Conservation (phyloP, 1,284 basidiomycete genomes). For the Cerrena zonata region DNA sequence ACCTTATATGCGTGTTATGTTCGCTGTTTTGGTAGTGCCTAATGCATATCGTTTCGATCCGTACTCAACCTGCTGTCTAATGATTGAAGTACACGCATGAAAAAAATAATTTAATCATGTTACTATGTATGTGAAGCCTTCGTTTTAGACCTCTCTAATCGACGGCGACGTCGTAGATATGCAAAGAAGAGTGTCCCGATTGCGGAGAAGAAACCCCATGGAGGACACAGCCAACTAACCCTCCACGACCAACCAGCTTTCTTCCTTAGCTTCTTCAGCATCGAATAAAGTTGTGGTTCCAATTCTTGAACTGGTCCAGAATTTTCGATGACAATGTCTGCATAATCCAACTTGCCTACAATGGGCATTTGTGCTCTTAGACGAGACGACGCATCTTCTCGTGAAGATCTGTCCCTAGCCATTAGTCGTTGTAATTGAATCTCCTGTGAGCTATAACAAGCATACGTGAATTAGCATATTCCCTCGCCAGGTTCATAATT, state of each 20-base stretch:
- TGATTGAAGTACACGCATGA: no score
- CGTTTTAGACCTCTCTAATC: not conserved
- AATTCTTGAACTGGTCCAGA: conserved; percentile 71
- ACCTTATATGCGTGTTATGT: not conserved
- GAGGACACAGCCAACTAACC: conserved; percentile 80
- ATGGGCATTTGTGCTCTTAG: conserved; percentile 82
- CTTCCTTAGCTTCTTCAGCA: conserved; percentile 54
- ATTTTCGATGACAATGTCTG: conserved; percentile 87
- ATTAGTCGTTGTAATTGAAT: conserved; percentile 80
- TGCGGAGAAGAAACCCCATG: conserved; percentile 51
- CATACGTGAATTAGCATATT: not conserved
- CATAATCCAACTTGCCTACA: conserved; percentile 73
- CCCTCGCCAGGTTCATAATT: no score
- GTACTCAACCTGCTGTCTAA: not conserved
- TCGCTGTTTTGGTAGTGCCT: not conserved
- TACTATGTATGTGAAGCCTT: no score
- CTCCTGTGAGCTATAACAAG: conserved; percentile 51
- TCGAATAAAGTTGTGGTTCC: conserved; percentile 59
- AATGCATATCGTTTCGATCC: conserved; percentile 1
- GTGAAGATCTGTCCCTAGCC: conserved; percentile 55
- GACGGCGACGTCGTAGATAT: not conserved
- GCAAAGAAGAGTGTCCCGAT: conserved; percentile 22
- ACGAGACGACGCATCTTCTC: conserved; percentile 64
- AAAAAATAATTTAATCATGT: no score
- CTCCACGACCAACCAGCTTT: conserved; percentile 61